phyloP scores from a whole-genome alignment of 352 stramenopile genomes.

The Pythium sp. region DNA sequence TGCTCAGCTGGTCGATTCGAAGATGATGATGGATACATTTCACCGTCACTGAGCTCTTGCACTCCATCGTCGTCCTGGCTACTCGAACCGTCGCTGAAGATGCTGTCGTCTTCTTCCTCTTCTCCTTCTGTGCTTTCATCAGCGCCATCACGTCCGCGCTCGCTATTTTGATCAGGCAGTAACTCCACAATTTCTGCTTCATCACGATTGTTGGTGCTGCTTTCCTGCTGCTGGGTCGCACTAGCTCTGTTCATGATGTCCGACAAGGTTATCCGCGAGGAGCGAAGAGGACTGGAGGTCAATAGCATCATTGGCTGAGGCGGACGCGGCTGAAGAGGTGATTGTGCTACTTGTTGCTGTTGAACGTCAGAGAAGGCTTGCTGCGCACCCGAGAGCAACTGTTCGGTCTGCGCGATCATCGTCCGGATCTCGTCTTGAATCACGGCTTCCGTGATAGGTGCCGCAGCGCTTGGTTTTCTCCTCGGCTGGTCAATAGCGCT shows the following conservation, averaged over 20 bases:
- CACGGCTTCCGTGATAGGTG: neutral
- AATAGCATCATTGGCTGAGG: neutral
- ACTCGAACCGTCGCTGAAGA: slow-evolving; percentile 5
- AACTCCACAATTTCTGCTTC: neutral
- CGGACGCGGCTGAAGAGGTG: neutral
- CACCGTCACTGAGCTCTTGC: slow-evolving; percentile 17
- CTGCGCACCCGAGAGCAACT: slow-evolving; percentile 9
- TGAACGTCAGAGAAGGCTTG: slow-evolving; percentile 1
- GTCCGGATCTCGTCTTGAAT: slow-evolving; percentile 18
- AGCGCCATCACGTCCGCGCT: neutral
- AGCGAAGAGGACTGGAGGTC: slow-evolving; percentile 2
- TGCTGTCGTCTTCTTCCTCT: neutral
- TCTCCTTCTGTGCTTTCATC: neutral
- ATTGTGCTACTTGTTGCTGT: neutral
- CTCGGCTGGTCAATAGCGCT: neutral
- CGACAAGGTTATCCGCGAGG: neutral
- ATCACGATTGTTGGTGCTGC: neutral
- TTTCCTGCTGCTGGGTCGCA: neutral
- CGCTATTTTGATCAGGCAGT: neutral
- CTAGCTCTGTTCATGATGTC: neutral
- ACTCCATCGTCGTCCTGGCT: neutral
- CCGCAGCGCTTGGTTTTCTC: neutral
- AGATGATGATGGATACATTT: slow-evolving; percentile 1
- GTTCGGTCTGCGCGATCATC: slow-evolving; percentile 19
- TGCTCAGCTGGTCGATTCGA: neutral